Evolutionary conservation across 768 basidiomycete species (phyloP).

Genomic region (Termitomyces sp.): DNA sequence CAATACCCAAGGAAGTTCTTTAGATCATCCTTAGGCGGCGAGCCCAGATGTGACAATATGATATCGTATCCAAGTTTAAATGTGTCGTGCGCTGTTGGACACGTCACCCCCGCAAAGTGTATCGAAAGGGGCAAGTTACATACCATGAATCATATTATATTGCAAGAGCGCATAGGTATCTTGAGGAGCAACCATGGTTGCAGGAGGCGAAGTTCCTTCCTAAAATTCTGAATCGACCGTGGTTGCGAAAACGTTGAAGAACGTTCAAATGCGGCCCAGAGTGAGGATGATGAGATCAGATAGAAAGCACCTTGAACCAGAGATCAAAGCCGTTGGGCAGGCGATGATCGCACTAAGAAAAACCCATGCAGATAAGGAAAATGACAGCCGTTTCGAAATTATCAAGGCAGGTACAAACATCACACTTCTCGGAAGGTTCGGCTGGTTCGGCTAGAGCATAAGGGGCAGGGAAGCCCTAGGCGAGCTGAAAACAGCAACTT

Average conservation of each 20-base stretch:
- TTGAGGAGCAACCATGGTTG: conserved; percentile 13
- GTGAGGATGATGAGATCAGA: neutral
- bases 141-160: conserved; percentile 13
- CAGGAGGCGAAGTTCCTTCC: neutral
- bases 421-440: too few relatives aligned
- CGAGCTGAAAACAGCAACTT: too few relatives aligned
- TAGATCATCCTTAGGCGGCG: conserved; percentile 28
- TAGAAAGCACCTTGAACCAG: neutral
- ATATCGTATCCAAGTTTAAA: conserved; percentile 30
- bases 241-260: neutral
- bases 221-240: neutral
- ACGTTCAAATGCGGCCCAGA: too few relatives aligned
- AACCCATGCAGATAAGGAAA: too few relatives aligned
- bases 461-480: too few relatives aligned
- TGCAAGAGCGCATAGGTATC: conserved; percentile 15
- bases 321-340: too few relatives aligned
- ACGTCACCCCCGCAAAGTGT: neutral
- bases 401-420: too few relatives aligned
- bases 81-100: conserved; percentile 24
- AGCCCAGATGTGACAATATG: conserved; percentile 27
- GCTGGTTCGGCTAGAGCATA: too few relatives aligned
- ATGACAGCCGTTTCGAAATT: too few relatives aligned
- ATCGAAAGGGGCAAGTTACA: neutral
- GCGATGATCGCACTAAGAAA: too few relatives aligned
- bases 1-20: conserved; percentile 34